Base-by-base conservation (phyloP, 768 basidiomycete genomes). In the Cubamyces sp. region DNA sequence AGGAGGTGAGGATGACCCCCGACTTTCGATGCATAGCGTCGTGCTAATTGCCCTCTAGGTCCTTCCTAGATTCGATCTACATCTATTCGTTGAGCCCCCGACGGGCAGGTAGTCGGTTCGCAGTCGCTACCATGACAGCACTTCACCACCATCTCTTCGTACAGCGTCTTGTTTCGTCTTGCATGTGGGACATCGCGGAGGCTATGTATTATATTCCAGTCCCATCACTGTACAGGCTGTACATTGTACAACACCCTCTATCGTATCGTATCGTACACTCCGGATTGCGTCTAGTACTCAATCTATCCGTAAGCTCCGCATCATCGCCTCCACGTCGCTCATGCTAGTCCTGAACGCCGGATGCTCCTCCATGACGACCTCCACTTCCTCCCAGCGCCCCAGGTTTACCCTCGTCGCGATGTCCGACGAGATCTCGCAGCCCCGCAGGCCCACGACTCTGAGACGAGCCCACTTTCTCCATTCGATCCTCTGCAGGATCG, bases 361-460 rank as follows among this genome's bases (percentile, higher is more conserved):
- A 11, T 48, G 50, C 18, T 64, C 61, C 41, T 66, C 43, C 34
- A 67, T 63, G 8, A 88, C 67, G 64, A 88, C 69, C 45, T 71
- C 73, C 37, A 92, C 77, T 68, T 88, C 87, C 61, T 83, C 82
- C 88, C 88, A 90, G 62, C 87, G 81, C 0, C 83, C 82, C 67
- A 77, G 74, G 66, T 90, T 89, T 42, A 91, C 69, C 56, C 74
- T 79, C 40, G 58, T 64, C 21, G 81, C 55, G 30, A 85, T 70
- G n/a, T 73, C 76, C 42, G 68, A 68, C 1, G 82, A 76, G 25
- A 87, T 66, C 47, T 71, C 69, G 71, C 86, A 89, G 43, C 72
- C 82, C 64, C 87, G 76, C 54, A 88, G 70, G 1, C 86, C 88
- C 28, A 91, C 71, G 14, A 84, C 74, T 60, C 76, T 74, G 58